Percentiles rank a stretch among this genome's conserved stretches.
phyloP scores from a whole-genome alignment of 495 filamentous ascomycete species.

The Chlorociboria aeruginascens region DNA sequence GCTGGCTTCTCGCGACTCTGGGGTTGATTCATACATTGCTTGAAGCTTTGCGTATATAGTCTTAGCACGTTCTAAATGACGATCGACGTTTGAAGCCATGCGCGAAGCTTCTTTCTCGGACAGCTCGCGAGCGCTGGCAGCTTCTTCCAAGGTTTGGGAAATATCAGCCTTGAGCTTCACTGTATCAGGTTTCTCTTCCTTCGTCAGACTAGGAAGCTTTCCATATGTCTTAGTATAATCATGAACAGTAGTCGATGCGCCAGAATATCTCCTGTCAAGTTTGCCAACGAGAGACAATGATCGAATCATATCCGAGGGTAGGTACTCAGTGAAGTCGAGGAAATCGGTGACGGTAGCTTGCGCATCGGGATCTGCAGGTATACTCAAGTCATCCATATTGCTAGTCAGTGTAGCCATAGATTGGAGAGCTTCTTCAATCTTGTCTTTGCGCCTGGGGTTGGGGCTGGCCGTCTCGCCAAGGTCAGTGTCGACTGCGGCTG shows the following conservation, averaged over 20 bases:
- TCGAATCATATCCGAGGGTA: conserved; percentile 83
- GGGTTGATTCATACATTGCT: conserved; percentile 49
- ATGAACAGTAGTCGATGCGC: conserved; percentile 56
- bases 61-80: conserved; percentile 63
- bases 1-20: conserved; percentile 33
- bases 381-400: conserved; percentile 12
- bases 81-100: conserved; percentile 62
- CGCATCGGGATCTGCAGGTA: conserved; percentile 68
- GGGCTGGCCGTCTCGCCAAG: conserved; percentile 13
- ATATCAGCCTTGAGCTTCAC: conserved; percentile 60
- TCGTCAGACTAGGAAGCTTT: conserved; percentile 41
- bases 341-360: conserved; percentile 91
- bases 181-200: conserved; percentile 21
- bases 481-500: conserved; percentile 8
- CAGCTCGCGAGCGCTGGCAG: conserved; percentile 63
- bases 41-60: conserved; percentile 75
- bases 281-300: conserved; percentile 80
- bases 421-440: conserved; percentile 18
- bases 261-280: conserved; percentile 60
- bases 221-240: conserved; percentile 64
- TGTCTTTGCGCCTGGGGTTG: conserved; percentile 16
- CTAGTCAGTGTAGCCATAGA: conserved; percentile 14
- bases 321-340: conserved; percentile 92
- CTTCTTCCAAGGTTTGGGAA: conserved; percentile 59
- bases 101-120: conserved; percentile 74